Percentiles rank a stretch among this genome's conserved stretches.
phyloP scores from a whole-genome alignment of 2,329 filamentous ascomycete genomes.

The Hypoxylon sp. region DNA sequence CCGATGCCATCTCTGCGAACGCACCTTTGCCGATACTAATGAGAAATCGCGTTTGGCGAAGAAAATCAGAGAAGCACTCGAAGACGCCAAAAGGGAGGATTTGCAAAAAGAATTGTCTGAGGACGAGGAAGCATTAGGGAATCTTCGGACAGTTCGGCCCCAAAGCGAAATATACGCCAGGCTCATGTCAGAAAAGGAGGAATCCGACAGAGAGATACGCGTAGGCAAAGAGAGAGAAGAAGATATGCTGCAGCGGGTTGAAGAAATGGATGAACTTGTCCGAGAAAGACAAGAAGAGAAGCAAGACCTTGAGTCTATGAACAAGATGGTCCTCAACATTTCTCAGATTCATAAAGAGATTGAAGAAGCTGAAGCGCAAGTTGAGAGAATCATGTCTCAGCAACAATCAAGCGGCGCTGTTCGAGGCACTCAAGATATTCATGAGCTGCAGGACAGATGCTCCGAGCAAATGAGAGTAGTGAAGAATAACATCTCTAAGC shows the following conservation, averaged over 20 bases:
- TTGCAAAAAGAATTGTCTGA: conserved; percentile 71
- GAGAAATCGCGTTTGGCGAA: conserved; percentile 74
- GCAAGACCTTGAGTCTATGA: conserved; percentile 79
- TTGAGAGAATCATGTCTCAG: conserved; percentile 79
- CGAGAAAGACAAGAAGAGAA: conserved; percentile 73
- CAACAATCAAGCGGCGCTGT: conserved; percentile 75
- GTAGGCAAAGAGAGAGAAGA: conserved; percentile 72
- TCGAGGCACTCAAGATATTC: conserved; percentile 85
- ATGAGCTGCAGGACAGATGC: conserved; percentile 76
- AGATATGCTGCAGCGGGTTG: conserved; percentile 69
- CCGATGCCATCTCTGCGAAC: conserved; percentile 80
- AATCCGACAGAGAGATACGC: conserved; percentile 72
- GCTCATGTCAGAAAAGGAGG: conserved; percentile 77
- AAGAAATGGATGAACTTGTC: conserved; percentile 76
- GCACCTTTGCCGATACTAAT: conserved; percentile 72
- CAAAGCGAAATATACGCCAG: conserved; percentile 81
- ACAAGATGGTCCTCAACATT: conserved; percentile 82
- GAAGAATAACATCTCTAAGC: conserved; percentile 73
- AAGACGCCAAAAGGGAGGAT: conserved; percentile 72
- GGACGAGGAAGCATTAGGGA: conserved; percentile 64
- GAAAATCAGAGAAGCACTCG: conserved; percentile 73
- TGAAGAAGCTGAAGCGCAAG: conserved; percentile 76
- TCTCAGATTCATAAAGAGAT: conserved; percentile 79
- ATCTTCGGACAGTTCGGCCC: conserved; percentile 71
- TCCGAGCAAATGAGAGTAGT: conserved; percentile 75